Evolutionary conservation across 495 filamentous ascomycete genomes (phyloP).

Genomic region (Articulospora tetracladia): DNA sequence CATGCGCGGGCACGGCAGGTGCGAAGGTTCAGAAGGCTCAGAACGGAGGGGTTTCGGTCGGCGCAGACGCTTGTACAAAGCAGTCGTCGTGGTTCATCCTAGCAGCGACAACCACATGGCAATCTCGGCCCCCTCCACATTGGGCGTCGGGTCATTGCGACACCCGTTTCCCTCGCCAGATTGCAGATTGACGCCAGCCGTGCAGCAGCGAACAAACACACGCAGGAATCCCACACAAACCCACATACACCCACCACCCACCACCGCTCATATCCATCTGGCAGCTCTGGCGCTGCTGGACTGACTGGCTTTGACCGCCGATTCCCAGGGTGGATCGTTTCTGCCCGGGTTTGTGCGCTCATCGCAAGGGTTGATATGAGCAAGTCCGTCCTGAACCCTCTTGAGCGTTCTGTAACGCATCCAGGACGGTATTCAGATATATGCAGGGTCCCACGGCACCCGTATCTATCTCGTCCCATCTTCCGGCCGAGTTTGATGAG

Average conservation of each 20-base stretch:
- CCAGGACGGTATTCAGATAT: too few species aligned
- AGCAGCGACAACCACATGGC: neutral
- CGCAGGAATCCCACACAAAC: neutral
- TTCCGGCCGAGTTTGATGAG: neutral
- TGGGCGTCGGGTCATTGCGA: neutral
- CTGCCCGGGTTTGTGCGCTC: neutral
- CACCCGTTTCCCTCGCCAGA: neutral
- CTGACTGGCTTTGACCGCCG: neutral
- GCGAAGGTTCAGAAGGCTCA: too few species aligned
- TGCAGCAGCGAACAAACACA: neutral
- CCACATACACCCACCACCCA: neutral
- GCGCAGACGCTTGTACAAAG: too few species aligned
- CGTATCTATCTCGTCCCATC: neutral
- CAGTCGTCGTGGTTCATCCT: too few species aligned
- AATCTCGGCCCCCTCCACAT: neutral
- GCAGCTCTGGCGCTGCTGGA: too few species aligned
- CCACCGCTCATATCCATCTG: neutral
- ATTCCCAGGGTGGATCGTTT: neutral
- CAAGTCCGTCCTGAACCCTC: neutral
- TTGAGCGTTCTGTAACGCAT: too few species aligned
- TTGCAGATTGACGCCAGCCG: neutral
- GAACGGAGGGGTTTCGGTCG: too few species aligned
- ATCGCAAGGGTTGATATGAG: neutral
- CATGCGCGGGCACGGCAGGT: too few species aligned
- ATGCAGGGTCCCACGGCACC: neutral